phyloP scores from a whole-genome alignment of 163 green algal genomes.

The Chlorella variabilis region DNA sequence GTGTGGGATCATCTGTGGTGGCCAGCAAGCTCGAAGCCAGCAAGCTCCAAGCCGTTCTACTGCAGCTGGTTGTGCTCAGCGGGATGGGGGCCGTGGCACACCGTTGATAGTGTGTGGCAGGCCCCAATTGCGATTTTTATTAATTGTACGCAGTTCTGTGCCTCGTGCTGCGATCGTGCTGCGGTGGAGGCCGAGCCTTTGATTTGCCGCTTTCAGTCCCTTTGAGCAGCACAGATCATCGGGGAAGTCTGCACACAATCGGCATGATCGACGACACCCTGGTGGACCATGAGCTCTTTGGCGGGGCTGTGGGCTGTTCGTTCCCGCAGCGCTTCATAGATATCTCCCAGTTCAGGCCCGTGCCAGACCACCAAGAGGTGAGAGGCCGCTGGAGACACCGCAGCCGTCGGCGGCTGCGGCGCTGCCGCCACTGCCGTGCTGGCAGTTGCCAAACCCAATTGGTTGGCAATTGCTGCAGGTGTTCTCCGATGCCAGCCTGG shows the following conservation, averaged over 20 bases:
- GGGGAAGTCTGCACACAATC: no score
- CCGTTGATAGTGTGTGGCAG: no score
- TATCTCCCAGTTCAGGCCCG: constrained; percentile 59
- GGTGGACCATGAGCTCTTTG: constrained; percentile 47
- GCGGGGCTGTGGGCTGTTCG: constrained; percentile 46
- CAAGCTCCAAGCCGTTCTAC: no score
- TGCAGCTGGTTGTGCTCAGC: no score
- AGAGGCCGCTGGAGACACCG: not conserved
- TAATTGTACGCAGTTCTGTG: no score
- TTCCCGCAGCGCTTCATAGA: constrained; percentile 58
- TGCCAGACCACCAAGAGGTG: constrained; percentile 70
- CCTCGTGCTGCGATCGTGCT: not conserved
- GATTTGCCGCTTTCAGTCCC: not conserved
- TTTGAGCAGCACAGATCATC: no score
- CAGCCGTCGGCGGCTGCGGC: not conserved
- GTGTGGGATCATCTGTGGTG: not conserved
- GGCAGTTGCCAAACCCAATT: no score
- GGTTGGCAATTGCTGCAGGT: constrained; percentile 45
- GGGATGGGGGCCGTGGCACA: no score
- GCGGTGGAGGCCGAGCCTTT: not conserved
- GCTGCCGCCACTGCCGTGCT: not conserved
- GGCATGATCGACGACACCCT: constrained; percentile 42
- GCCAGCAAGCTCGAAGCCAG: no score
- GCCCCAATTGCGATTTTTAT: no score
- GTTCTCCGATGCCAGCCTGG: constrained; percentile 52